A percentile compares a stretch with the other conserved stretches of the same genome.
These are phyloP conservation scores for Elaphomyces granulatus DNA, from an alignment of 495 filamentous ascomycete species.

Conservation along the genomic window DNA sequence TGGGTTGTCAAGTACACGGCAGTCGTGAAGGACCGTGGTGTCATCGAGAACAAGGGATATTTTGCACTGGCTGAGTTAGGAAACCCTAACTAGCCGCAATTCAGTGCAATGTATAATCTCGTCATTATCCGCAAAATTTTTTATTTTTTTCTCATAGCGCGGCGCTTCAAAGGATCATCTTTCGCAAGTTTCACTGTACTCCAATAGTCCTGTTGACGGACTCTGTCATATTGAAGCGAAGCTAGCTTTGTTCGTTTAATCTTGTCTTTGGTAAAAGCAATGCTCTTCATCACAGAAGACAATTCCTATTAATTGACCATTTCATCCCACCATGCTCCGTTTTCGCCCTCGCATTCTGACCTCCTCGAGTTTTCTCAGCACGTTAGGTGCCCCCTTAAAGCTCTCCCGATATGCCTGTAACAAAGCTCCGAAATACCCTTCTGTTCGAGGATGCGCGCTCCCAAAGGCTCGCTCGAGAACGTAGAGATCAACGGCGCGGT, in stretches of 20 bases:
- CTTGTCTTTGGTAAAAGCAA: not conserved
- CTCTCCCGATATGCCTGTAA: slow-evolving; percentile 46
- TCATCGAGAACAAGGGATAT: slow-evolving; percentile 97
- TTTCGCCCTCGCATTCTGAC: slow-evolving; percentile 94
- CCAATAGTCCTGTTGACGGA: not conserved
- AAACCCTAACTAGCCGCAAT: slow-evolving; percentile 23
- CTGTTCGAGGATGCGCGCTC: slow-evolving; percentile 82
- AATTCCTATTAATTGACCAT: slow-evolving; percentile 4
- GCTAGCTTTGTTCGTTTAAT: not conserved
- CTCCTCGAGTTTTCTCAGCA: slow-evolving; percentile 73
- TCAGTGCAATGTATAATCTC: not conserved
- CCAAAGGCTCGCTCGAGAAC: slow-evolving; percentile 93
- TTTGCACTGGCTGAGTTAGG: slow-evolving; percentile 69
- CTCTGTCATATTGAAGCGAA: not conserved
- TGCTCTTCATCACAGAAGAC: not conserved
- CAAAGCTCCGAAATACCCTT: slow-evolving; percentile 55
- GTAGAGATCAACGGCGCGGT: slow-evolving; percentile 91
- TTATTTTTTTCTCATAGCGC: slow-evolving; percentile 14
- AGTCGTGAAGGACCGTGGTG: slow-evolving; percentile 88
- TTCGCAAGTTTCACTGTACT: slow-evolving; percentile 4
- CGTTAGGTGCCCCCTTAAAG: slow-evolving; percentile 41
- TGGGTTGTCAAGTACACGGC: slow-evolving; percentile 99
- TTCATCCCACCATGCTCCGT: slow-evolving; percentile 87
- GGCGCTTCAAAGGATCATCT: slow-evolving; percentile 17
- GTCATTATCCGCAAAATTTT: too few relatives aligned